These are phyloP conservation scores for Verticillium nonalfalfae DNA, from an alignment of 2,329 filamentous ascomycete species.

Conservation along the genomic window DNA sequence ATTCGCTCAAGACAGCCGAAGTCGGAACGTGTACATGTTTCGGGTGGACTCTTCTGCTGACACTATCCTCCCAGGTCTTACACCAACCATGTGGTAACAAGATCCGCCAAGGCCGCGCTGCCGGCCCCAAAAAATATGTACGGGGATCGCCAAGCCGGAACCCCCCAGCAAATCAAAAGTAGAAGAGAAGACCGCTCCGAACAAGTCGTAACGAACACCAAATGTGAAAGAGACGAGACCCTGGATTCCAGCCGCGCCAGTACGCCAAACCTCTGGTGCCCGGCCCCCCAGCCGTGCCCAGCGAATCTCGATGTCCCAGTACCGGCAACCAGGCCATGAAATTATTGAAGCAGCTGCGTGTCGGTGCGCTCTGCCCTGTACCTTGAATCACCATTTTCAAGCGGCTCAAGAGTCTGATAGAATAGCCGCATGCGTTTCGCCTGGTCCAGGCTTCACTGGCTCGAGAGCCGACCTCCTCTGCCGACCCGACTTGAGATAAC, in stretches of 20 bases:
- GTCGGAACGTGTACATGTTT: not conserved
- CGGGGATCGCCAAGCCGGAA: not conserved
- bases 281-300: not conserved
- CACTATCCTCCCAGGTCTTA: not conserved
- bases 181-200: not conserved
- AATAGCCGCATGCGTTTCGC: not conserved
- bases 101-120: not conserved
- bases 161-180: not conserved
- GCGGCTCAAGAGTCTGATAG: not conserved
- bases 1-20: not conserved
- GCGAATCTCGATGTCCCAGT: too few relatives aligned
- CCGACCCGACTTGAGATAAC: conserved; percentile 34
- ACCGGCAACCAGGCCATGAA: too few relatives aligned
- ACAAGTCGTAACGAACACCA: not conserved
- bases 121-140: not conserved
- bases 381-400: too few relatives aligned
- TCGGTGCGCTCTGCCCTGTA: too few relatives aligned
- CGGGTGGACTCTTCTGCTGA: not conserved
- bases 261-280: too few relatives aligned
- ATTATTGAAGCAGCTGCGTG: too few relatives aligned
- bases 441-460: not conserved
- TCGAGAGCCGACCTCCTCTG: conserved; percentile 21
- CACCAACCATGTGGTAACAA: not conserved
- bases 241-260: too few relatives aligned
- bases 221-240: not conserved